A percentile compares a stretch with the other conserved stretches of the same genome.
Conservation (phyloP, 345 rosid genomes). For the Crucihimalaya himalaica region DNA sequence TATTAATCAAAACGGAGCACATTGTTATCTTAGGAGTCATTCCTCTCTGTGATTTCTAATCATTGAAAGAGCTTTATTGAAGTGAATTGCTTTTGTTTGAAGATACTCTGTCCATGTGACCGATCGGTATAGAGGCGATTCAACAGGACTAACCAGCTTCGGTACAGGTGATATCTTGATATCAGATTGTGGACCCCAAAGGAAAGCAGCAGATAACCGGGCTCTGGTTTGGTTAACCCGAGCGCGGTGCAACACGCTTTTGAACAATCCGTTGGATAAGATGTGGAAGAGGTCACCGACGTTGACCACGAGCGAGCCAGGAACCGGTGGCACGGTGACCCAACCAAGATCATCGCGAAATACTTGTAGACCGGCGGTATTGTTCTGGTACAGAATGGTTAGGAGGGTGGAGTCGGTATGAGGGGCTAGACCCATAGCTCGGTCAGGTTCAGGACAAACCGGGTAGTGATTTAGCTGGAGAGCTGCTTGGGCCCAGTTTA, state of each 20-base stretch:
- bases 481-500: slow-evolving; percentile 42
- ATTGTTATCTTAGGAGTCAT: slow-evolving; percentile 6
- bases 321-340: slow-evolving; percentile 57
- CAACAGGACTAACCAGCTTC: slow-evolving; percentile 33
- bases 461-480: slow-evolving; percentile 89
- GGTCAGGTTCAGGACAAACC: slow-evolving; percentile 66
- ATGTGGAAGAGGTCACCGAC: slow-evolving; percentile 85
- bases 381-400: slow-evolving; percentile 68
- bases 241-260: slow-evolving; percentile 67
- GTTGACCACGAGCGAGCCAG: slow-evolving; percentile 72
- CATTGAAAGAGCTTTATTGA: slow-evolving; percentile 58
- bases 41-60: slow-evolving; percentile 40
- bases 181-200: slow-evolving; percentile 55
- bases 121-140: slow-evolving; percentile 47
- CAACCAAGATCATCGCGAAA: slow-evolving; percentile 61
- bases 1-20: slow-evolving; percentile 15
- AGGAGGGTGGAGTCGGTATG: slow-evolving; percentile 81
- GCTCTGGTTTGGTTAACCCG: slow-evolving; percentile 52
- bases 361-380: slow-evolving; percentile 60
- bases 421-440: slow-evolving; percentile 83
- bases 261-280: slow-evolving; percentile 61
- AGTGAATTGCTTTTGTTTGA: slow-evolving; percentile 53
- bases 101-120: slow-evolving; percentile 60
- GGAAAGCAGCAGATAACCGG: slow-evolving; percentile 68
- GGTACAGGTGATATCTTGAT: slow-evolving; percentile 49